phyloP scores from a whole-genome alignment of 192 early-diverging fungal species.

The Backusella luteola region DNA sequence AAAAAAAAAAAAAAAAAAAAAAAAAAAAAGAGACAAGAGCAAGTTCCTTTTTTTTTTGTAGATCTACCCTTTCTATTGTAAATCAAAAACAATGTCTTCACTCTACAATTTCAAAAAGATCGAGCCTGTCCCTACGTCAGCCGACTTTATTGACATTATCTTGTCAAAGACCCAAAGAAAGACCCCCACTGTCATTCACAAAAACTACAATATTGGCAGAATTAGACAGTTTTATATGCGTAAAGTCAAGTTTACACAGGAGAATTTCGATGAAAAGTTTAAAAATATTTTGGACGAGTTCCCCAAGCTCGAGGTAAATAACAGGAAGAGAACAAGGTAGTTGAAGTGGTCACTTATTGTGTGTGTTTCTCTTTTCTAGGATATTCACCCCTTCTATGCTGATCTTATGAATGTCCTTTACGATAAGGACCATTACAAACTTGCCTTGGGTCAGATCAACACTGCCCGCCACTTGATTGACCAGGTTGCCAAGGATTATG shows the following conservation, averaged over 20 bases:
- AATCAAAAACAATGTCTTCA: conserved; percentile 31
- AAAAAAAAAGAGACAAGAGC: neutral
- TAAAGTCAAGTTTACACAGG: conserved; percentile 99
- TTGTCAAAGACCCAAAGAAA: conserved; percentile 99
- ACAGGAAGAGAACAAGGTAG: neutral
- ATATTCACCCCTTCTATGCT: conserved; percentile 99
- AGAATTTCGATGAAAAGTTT: conserved; percentile 95
- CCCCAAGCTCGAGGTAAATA: conserved; percentile 91
- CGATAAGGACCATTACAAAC: conserved; percentile 99
- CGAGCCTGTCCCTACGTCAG: conserved; percentile 86
- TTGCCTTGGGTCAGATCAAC: conserved; percentile 97
- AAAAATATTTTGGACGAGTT: conserved; percentile 92
- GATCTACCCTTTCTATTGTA: neutral
- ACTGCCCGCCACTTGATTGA: conserved; percentile 97
- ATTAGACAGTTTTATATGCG: conserved; percentile 99
- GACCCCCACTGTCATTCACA: conserved; percentile 93
- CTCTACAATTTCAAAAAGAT: conserved; percentile 99
- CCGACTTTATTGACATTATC: conserved; percentile 97
- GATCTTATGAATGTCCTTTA: conserved; percentile 99
- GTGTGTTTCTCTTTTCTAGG: conserved; percentile 36
- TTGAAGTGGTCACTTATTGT: too few relatives aligned
- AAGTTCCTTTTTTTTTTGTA: neutral
- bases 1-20: neutral
- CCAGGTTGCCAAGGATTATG: conserved; percentile 97
- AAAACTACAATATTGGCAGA: conserved; percentile 94